Conservation (phyloP, 768 basidiomycete genomes). For the Fomitopsis serialis region DNA sequence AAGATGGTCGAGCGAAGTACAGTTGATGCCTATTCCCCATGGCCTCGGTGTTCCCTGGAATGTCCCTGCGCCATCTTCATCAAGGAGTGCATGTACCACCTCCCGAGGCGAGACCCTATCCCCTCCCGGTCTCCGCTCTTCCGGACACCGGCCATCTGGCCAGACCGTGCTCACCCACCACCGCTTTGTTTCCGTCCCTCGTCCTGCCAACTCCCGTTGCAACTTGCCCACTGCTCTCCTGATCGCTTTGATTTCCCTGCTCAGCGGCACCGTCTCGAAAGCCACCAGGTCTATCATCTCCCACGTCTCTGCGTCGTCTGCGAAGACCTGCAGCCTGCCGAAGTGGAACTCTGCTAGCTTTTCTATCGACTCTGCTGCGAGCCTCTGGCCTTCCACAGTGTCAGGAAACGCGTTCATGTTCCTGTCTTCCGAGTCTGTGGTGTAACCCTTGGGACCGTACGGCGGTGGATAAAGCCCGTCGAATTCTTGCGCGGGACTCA, state of each 20-base stretch:
- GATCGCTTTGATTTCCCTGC: conserved; percentile 61
- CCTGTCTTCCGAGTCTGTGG: conserved; percentile 10
- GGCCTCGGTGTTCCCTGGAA: conserved; percentile 28
- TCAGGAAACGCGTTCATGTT: conserved; percentile 40
- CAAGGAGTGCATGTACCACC: conserved; percentile 36
- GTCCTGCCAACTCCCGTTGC: conserved; percentile 20
- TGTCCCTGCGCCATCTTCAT: conserved; percentile 8
- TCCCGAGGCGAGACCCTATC: conserved; percentile 28
- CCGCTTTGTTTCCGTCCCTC: conserved; percentile 35
- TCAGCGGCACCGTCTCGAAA: conserved; percentile 75
- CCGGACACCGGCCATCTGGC: conserved; percentile 43
- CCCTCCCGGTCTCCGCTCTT: conserved; percentile 26
- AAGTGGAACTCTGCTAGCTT: conserved; percentile 61
- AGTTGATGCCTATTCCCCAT: conserved; percentile 69
- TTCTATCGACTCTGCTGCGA: conserved; percentile 34
- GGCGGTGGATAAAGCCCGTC: conserved; percentile 73
- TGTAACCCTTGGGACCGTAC: conserved; percentile 45
- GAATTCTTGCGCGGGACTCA: conserved; percentile 66
- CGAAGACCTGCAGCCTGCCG: conserved; percentile 51
- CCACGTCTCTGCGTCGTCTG: conserved; percentile 47
- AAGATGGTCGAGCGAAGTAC: conserved; percentile 48
- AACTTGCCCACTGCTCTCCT: conserved; percentile 44
- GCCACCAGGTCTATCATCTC: conserved; percentile 52
- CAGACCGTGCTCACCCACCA: conserved; percentile 77
- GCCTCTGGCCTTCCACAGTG: conserved; percentile 23